These are phyloP conservation scores for Prunus yedoensis DNA, from an alignment of 331 rosid genomes.

Conservation along the genomic window DNA sequence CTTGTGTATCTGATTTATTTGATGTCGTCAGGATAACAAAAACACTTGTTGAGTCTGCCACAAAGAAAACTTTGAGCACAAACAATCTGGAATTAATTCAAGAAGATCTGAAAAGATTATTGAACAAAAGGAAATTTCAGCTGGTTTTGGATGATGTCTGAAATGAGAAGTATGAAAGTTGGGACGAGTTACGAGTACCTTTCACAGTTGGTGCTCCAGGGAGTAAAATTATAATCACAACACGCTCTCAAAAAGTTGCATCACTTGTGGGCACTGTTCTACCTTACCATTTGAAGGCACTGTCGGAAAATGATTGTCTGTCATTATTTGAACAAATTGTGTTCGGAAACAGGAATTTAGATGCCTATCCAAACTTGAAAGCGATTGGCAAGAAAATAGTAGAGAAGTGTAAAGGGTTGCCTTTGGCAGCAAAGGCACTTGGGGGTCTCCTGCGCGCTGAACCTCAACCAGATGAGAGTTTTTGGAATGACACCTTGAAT, in stretches of 20 bases:
- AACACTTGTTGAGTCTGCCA: slow-evolving; percentile 3
- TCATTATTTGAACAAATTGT: slow-evolving; percentile 12
- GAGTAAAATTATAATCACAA: slow-evolving; percentile 26
- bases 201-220: slow-evolving; percentile 20
- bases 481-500: slow-evolving; percentile 18
- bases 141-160: slow-evolving; percentile 17
- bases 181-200: neutral
- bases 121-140: slow-evolving; percentile 12
- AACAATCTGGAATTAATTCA: slow-evolving; percentile 15
- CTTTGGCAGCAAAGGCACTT: slow-evolving; percentile 19
- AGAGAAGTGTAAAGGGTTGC: slow-evolving; percentile 20
- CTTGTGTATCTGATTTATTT: slow-evolving; percentile 36
- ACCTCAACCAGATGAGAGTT: slow-evolving; percentile 13
- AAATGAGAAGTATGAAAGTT: slow-evolving; percentile 11
- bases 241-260: slow-evolving; percentile 20
- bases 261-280: slow-evolving; percentile 19
- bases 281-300: neutral
- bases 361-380: slow-evolving; percentile 6
- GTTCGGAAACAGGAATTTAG: neutral
- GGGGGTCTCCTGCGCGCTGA: slow-evolving; percentile 20
- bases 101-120: neutral
- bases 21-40: slow-evolving; percentile 23
- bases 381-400: slow-evolving; percentile 16
- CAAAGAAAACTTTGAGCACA: neutral
- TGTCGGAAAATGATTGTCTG: slow-evolving; percentile 9